Percentiles rank a stretch among this genome's conserved stretches.
phyloP scores from a whole-genome alignment of 2,329 filamentous ascomycete genomes.

The Neoarthrinium moseri region DNA sequence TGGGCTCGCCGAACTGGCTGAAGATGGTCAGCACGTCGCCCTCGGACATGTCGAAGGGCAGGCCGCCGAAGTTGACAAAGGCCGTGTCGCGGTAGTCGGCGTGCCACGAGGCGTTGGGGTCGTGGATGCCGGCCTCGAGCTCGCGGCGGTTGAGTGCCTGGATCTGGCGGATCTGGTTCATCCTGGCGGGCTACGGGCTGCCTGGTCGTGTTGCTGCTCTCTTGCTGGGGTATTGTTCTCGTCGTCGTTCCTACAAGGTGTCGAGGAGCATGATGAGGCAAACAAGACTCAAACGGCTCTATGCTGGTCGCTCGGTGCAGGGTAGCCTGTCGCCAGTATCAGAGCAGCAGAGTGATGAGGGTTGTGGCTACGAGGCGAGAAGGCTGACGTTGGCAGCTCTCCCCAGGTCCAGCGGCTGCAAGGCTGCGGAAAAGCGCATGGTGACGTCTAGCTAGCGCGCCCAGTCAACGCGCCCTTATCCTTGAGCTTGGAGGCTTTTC shows the following conservation, averaged over 20 bases:
- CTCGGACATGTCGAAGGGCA: slow-evolving; percentile 90
- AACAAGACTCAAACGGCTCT: no score
- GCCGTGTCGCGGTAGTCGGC: slow-evolving; percentile 97
- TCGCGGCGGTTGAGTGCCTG: slow-evolving; percentile 92
- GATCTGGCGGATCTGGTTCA: slow-evolving; percentile 94
- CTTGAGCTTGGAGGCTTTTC: no score
- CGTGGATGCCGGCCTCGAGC: slow-evolving; percentile 69
- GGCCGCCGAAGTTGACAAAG: slow-evolving; percentile 92
- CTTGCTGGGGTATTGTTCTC: no score
- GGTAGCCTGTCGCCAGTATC: no score
- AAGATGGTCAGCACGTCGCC: slow-evolving; percentile 96
- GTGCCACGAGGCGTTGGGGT: slow-evolving; percentile 88
- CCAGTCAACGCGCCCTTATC: no score
- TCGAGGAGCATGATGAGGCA: no score
- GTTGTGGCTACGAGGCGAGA: no score
- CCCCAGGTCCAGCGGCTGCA: not conserved
- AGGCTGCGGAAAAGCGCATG: slow-evolving; percentile 7
- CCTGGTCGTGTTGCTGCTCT: no score
- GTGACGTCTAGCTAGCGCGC: no score
- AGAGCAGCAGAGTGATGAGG: no score
- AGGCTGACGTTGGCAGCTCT: not conserved
- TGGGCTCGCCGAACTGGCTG: slow-evolving; percentile 93
- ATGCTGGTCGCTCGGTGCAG: no score
- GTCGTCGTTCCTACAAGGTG: no score
- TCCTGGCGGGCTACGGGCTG: slow-evolving; percentile 47